phyloP scores from a whole-genome alignment of 202 grass and related monocot species.

The Cymbopogon flexuosus region DNA sequence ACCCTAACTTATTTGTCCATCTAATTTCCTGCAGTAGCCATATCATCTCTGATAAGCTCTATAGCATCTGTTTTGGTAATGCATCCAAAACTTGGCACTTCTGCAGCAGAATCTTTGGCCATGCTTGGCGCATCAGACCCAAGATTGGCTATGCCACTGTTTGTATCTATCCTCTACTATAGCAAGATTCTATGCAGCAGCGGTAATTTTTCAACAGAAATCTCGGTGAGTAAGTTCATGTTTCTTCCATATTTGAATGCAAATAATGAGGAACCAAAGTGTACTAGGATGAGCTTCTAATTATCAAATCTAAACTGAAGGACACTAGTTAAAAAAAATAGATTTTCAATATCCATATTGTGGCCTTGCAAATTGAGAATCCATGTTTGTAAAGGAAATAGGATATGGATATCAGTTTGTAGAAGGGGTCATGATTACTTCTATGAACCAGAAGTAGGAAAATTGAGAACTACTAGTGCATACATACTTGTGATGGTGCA shows the following conservation, averaged over 20 bases:
- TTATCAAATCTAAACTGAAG: slow-evolving; percentile 6
- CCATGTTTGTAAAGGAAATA: neutral
- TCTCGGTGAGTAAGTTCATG: slow-evolving; percentile 55
- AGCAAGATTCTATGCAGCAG: slow-evolving; percentile 60
- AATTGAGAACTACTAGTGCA: neutral
- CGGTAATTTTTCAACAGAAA: slow-evolving; percentile 37
- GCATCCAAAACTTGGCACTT: slow-evolving; percentile 58
- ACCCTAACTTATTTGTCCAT: slow-evolving; percentile 16
- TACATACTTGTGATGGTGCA: neutral
- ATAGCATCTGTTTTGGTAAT: slow-evolving; percentile 59
- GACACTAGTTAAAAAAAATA: neutral
- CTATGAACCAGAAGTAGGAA: neutral
- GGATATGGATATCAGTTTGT: neutral
- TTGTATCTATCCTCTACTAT: slow-evolving; percentile 70
- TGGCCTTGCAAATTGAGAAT: slow-evolving; percentile 27
- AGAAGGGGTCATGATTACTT: neutral
- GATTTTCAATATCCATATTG: slow-evolving; percentile 6
- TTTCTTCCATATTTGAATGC: slow-evolving; percentile 33
- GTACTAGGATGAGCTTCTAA: neutral
- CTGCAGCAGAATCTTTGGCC: slow-evolving; percentile 71
- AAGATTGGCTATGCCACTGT: slow-evolving; percentile 65
- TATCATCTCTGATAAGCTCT: slow-evolving; percentile 59
- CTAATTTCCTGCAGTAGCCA: slow-evolving; percentile 52
- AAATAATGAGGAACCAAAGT: slow-evolving; percentile 18
- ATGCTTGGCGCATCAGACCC: slow-evolving; percentile 59